Conservation (phyloP, 257 asterid genomes). For the Voacanga thouarsii region DNA sequence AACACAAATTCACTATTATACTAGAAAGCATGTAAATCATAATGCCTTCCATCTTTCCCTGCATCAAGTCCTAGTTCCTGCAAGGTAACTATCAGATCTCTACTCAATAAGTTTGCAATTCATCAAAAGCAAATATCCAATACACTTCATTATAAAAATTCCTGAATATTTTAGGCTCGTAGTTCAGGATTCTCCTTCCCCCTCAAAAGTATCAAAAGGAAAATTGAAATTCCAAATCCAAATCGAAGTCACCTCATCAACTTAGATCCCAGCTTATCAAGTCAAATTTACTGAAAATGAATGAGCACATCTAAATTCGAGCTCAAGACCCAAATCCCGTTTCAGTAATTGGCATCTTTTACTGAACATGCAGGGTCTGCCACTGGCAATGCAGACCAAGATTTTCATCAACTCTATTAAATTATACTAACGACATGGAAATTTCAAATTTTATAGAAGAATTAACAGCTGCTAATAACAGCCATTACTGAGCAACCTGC, state of each 20-base stretch:
- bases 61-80: slow-evolving; percentile 2
- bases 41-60: slow-evolving; percentile 26
- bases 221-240: background rate
- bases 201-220: background rate
- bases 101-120: background rate
- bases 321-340: background rate
- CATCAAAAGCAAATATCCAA: background rate
- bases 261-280: slow-evolving; percentile 3
- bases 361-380: background rate
- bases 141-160: background rate
- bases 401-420: background rate
- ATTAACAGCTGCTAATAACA: background rate
- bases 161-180: background rate
- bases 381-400: background rate
- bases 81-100: slow-evolving; percentile 13
- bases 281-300: background rate
- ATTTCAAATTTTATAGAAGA: background rate
- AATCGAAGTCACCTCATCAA: background rate
- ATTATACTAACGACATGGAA: background rate
- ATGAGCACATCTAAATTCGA: background rate
- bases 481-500: background rate
- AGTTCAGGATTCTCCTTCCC: background rate
- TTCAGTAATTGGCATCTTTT: background rate
- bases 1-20: slow-evolving; percentile 27
- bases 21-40: slow-evolving; percentile 21